phyloP scores from a whole-genome alignment of 1,139 yeast genomes.

The Hyphopichia burtonii region DNA sequence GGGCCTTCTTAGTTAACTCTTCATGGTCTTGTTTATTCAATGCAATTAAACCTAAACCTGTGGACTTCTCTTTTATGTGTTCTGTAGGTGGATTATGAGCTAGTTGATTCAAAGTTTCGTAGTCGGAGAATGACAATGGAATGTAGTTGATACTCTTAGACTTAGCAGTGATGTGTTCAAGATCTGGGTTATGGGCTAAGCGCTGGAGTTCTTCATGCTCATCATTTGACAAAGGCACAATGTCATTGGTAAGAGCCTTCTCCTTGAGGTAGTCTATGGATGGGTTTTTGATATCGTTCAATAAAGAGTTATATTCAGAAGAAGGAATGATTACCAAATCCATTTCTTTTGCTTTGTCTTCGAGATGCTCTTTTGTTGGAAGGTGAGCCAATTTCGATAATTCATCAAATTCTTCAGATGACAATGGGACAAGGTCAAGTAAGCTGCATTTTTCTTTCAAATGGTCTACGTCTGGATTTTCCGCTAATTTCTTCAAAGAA shows the following conservation, averaged over 20 bases:
- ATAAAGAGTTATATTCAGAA: conserved; percentile 17
- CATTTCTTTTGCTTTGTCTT: conserved; percentile 11
- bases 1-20: conserved; percentile 11
- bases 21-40: conserved; percentile 5
- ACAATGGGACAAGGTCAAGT: conserved; percentile 15
- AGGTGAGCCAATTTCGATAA: conserved; percentile 9
- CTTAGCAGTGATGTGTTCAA: conserved; percentile 9
- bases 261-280: conserved; percentile 22
- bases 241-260: conserved; percentile 19
- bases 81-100: conserved; percentile 17
- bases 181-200: conserved; percentile 8
- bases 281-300: conserved; percentile 18
- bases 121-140: neutral
- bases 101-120: neutral
- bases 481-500: conserved; percentile 18
- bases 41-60: conserved; percentile 14
- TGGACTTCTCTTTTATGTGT: conserved; percentile 12
- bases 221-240: conserved; percentile 8
- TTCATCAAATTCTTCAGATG: conserved; percentile 9
- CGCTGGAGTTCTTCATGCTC: conserved; percentile 10
- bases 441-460: conserved; percentile 17
- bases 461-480: conserved; percentile 20
- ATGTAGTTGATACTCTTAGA: neutral
- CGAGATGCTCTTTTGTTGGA: conserved; percentile 10
- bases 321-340: conserved; percentile 6